Conservation (phyloP, 768 basidiomycete genomes). For the Xerocomellus intermedius region DNA sequence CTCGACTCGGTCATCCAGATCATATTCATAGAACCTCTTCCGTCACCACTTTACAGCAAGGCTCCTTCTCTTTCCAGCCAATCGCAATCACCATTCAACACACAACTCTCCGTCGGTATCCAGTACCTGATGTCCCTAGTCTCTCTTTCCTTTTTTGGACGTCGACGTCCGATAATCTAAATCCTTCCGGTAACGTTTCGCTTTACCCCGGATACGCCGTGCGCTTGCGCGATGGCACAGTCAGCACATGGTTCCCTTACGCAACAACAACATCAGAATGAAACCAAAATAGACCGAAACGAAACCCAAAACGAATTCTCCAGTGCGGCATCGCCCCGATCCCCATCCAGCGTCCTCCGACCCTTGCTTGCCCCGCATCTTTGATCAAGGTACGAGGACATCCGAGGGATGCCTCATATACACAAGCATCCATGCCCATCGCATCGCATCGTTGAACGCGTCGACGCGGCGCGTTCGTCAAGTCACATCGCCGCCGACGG, state of each 20-base stretch:
- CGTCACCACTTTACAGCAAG: neutral
- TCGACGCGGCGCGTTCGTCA: neutral
- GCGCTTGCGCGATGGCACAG: neutral
- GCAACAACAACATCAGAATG: neutral
- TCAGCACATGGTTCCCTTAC: neutral
- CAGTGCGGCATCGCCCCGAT: neutral
- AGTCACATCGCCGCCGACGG: slow-evolving; percentile 11
- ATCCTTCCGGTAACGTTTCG: slow-evolving; percentile 2
- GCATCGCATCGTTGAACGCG: neutral
- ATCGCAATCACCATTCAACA: neutral
- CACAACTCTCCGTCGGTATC: neutral
- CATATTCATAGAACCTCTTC: neutral
- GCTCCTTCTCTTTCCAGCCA: neutral
- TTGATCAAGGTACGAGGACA: slow-evolving; percentile 1
- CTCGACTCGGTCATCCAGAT: neutral
- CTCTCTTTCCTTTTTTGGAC: neutral
- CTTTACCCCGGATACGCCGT: neutral
- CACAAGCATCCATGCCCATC: neutral
- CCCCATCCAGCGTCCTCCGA: slow-evolving; percentile 1
- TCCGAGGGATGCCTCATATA: neutral
- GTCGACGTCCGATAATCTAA: slow-evolving; percentile 1
- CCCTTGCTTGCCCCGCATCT: neutral
- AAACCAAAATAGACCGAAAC: neutral
- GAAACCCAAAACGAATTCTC: neutral
- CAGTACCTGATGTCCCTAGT: neutral